Conservation (phyloP, 2,329 filamentous ascomycete species). For the Apiospora kogelbergensis region DNA sequence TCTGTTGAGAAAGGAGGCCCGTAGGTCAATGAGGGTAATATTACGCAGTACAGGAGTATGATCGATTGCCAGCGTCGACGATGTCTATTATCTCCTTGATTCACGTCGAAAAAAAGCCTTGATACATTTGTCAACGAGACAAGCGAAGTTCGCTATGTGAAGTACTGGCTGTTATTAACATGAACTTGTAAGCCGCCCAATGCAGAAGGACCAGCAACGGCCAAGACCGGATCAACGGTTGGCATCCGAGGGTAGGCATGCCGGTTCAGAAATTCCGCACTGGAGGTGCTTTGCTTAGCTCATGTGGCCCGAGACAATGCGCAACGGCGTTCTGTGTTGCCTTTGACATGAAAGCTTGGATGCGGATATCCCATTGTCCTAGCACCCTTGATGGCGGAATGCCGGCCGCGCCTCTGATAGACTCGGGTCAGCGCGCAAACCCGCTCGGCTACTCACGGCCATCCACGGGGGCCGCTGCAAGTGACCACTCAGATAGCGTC, state of each 20-base stretch:
- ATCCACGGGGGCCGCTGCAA: not conserved
- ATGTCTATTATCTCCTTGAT: not conserved
- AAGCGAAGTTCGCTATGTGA: not conserved
- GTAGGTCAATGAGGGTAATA: not conserved
- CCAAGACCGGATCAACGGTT: not conserved
- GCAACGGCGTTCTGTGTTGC: not conserved
- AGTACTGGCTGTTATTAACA: not conserved
- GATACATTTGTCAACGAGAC: not conserved
- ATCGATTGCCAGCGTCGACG: not conserved
- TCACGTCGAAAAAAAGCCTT: not conserved
- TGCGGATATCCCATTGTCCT: not conserved
- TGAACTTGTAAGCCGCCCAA: not conserved
- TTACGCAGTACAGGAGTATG: not conserved
- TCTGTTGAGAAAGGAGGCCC: not conserved
- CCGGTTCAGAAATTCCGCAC: not conserved
- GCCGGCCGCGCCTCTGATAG: slow-evolving; percentile 4
- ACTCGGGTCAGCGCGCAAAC: slow-evolving; percentile 2
- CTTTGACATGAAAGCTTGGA: not conserved
- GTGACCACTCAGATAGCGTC: slow-evolving; percentile 1
- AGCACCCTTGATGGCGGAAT: slow-evolving; percentile 8
- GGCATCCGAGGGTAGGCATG: not conserved
- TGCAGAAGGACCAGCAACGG: not conserved
- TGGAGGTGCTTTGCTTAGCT: not conserved
- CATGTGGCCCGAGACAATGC: not conserved
- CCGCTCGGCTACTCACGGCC: slow-evolving; percentile 11